Conservation (phyloP, 495 filamentous ascomycete genomes). For the Podospora bellae-mahoneyi region DNA sequence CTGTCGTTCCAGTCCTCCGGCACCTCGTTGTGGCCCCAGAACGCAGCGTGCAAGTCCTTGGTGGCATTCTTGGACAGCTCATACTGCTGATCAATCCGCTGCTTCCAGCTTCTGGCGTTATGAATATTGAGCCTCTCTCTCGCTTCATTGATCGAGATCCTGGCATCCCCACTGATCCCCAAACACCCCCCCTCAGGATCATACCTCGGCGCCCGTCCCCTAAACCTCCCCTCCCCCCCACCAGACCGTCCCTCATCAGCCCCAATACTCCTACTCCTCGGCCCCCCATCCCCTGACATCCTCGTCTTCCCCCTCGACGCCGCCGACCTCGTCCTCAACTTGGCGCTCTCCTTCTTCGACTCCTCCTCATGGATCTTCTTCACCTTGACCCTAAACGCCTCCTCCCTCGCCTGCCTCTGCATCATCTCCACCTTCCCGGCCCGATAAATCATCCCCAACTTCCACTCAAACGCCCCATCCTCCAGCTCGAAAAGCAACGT, state of each 20-base stretch:
- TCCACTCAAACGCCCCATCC: constrained; percentile 97
- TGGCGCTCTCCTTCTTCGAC: constrained; percentile 48
- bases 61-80: constrained; percentile 66
- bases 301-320: constrained; percentile 43
- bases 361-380: constrained; percentile 73
- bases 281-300: constrained; percentile 30
- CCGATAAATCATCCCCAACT: constrained; percentile 87
- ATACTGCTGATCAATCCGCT: constrained; percentile 76
- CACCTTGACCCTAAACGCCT: constrained; percentile 81
- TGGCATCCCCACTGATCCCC: constrained; percentile 62
- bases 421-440: constrained; percentile 82
- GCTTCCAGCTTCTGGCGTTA: constrained; percentile 90
- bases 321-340: constrained; percentile 48
- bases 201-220: constrained; percentile 54
- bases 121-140: constrained; percentile 68
- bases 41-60: constrained; percentile 72
- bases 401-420: constrained; percentile 83
- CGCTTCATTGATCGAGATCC: constrained; percentile 70
- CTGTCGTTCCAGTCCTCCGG: constrained; percentile 75
- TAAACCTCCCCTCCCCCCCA: constrained; percentile 26
- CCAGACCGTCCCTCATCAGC: constrained; percentile 35
- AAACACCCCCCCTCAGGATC: constrained; percentile 70
- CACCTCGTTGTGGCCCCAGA: constrained; percentile 79
- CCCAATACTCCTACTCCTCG: constrained; percentile 55
- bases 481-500: constrained; percentile 86